Base-by-base conservation (phyloP, 306 rosid genomes). In the Arachis hypogaea region DNA sequence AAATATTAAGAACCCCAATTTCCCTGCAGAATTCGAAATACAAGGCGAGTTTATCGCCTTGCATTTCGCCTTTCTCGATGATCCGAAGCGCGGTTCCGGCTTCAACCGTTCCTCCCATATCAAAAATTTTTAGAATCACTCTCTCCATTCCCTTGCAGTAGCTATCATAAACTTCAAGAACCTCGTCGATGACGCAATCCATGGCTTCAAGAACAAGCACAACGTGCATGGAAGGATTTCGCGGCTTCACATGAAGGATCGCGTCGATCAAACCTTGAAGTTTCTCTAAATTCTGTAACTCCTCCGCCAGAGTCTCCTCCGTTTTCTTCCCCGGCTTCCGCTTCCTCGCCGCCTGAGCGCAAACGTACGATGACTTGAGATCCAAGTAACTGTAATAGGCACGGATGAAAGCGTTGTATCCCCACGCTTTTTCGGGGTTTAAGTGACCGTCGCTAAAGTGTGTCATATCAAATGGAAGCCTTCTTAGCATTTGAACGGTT, bases 161-260 rank as follows among this genome's bases (percentile, higher is more conserved):
- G 22, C 75, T 84, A 9, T 79, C 73, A 63, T 90, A 86, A 9
- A 90, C 62, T 40, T 93, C 88, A 9, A 77, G 71, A 7, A 86
- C 52, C 80, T 93, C 97, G 0, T 88, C 84, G 4, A 86, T 22
- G 2, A 88, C 70, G 58, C 90, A 86, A 11, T 84, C 92, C 98
- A 93, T 90, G 2, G 98, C 98, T 59, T 93, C 97, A 11, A 84
- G 73, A n/a, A 93, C 51, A 3, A 90, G 80, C 1, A 55, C 78
- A 3, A 40, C 84, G 8, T 69, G 78, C 86, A 82, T 85, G 6
- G 44, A 12, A 2, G 6, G 40, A 7, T 70, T 45, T 14, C 10
- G 58, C 0, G 98, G 95, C 52, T 70, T 85, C 46, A 93, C 72
- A 62, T 86, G 80, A 2, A 93, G 66, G 47, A 93, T 78, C 65